phyloP scores from a whole-genome alignment of 345 rosid species.

The Cardamine occulta region DNA sequence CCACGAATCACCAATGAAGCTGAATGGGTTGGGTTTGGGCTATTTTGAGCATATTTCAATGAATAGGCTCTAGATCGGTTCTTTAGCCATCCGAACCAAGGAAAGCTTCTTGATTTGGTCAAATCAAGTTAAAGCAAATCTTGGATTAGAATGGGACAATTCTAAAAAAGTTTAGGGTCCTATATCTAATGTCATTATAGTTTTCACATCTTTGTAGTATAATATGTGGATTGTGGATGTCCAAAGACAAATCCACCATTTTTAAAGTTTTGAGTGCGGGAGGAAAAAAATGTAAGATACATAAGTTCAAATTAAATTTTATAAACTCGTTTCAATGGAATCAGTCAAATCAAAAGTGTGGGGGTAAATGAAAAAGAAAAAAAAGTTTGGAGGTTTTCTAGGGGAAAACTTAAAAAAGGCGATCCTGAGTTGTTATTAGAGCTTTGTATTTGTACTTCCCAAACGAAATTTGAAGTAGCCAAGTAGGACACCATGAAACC shows the following conservation, averaged over 20 bases:
- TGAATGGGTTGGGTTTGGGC: conserved; percentile 77
- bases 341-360: neutral
- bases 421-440: neutral
- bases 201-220: conserved; percentile 17
- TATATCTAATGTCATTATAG: neutral
- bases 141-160: conserved; percentile 7
- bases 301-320: neutral
- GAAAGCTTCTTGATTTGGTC: conserved; percentile 1
- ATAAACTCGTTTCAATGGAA: no score
- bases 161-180: neutral
- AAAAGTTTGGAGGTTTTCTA: neutral
- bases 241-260: conserved; percentile 9
- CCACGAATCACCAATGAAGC: conserved; percentile 59
- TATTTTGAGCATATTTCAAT: conserved; percentile 47
- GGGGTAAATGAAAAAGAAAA: neutral
- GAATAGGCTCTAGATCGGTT: conserved; percentile 22
- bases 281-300: neutral
- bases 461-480: conserved; percentile 9
- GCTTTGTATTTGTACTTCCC: neutral
- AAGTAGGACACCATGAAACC: conserved; percentile 34
- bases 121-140: conserved; percentile 10
- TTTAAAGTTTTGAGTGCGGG: conserved; percentile 22
- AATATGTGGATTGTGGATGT: conserved; percentile 8
- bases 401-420: neutral
- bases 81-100: conserved; percentile 32